Conservation (phyloP, 768 basidiomycete genomes). For the Pluteus cervinus region DNA sequence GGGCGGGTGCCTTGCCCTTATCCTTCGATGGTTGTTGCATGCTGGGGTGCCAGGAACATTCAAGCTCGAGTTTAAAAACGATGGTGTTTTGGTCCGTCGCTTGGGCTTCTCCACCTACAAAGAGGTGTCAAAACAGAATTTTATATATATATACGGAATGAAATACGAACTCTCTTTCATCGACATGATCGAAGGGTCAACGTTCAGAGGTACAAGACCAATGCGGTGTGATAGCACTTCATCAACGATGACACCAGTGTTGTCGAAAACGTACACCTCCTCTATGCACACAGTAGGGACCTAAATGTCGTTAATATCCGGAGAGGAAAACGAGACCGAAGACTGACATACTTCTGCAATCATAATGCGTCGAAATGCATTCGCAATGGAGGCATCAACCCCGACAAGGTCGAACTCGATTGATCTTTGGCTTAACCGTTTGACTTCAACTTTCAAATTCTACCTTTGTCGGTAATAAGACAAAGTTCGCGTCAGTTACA, state of each 20-base stretch:
- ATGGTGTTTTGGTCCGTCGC: conserved; percentile 89
- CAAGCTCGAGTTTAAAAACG: conserved; percentile 71
- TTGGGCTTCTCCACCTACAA: conserved; percentile 37
- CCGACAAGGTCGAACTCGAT: conserved; percentile 95
- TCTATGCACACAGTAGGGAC: conserved; percentile 91
- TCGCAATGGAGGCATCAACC: conserved; percentile 93
- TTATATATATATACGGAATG: background rate
- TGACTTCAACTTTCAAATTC: conserved; percentile 70
- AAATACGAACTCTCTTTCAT: conserved; percentile 35
- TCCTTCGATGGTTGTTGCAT: too few species aligned
- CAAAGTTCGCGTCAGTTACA: too few species aligned
- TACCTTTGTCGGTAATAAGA: conserved; percentile 29
- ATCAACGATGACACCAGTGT: conserved; percentile 90
- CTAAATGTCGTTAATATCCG: conserved; percentile 29
- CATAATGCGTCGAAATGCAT: conserved; percentile 87
- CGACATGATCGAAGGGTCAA: conserved; percentile 75
- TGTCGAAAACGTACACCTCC: conserved; percentile 88
- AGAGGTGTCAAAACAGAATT: background rate
- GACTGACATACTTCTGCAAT: conserved; percentile 75
- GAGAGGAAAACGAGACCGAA: background rate
- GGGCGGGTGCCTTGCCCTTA: too few species aligned
- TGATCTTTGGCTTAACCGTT: conserved; percentile 73
- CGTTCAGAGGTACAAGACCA: conserved; percentile 83
- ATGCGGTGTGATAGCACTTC: conserved; percentile 92
- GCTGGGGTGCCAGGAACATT: too few species aligned